Conservation (phyloP, 306 rosid species). For the Luffa acutangula region DNA sequence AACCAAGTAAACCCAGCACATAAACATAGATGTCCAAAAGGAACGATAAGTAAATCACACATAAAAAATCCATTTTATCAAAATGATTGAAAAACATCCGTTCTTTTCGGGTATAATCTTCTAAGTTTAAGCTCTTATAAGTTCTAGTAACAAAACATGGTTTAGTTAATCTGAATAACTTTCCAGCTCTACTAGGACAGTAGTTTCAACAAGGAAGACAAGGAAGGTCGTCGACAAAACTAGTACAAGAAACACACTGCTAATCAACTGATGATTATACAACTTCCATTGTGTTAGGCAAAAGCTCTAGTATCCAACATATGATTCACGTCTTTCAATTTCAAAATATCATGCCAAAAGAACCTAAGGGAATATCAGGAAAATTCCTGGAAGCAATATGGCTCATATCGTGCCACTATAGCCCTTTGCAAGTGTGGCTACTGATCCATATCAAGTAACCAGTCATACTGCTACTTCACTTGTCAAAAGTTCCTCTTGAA, state of each 20-base stretch:
- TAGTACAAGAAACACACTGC: neutral
- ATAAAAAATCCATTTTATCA: neutral
- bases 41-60: neutral
- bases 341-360: neutral
- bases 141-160: neutral
- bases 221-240: neutral
- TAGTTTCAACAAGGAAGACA: neutral
- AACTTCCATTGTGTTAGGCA: neutral
- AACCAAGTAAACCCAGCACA: neutral
- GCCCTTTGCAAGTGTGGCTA: neutral
- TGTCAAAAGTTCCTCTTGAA: neutral
- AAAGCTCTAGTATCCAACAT: neutral
- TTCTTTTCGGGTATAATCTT: neutral
- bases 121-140: neutral
- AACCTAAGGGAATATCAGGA: neutral
- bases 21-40: neutral
- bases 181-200: neutral
- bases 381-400: neutral
- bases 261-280: neutral
- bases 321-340: neutral
- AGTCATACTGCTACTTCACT: neutral
- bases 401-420: neutral
- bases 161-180: neutral
- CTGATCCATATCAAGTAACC: neutral
- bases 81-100: neutral